Conservation (phyloP, 495 filamentous ascomycete genomes). For the Monascus purpureus region DNA sequence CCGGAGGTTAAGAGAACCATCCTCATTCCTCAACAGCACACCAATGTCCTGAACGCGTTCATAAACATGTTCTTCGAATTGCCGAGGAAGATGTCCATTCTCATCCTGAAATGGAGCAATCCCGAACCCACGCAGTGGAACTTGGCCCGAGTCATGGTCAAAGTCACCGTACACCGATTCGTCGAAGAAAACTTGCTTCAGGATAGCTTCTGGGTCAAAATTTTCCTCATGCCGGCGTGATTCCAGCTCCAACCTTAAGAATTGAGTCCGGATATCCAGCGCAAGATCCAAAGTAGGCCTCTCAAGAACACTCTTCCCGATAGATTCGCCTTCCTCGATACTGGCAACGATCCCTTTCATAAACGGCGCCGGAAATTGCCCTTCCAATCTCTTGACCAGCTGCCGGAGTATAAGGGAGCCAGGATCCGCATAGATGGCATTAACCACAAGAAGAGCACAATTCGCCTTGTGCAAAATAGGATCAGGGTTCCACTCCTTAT, state of each 20-base stretch:
- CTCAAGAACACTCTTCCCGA: conserved; percentile 15
- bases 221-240: conserved; percentile 10
- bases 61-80: conserved; percentile 14
- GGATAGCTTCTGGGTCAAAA: conserved; percentile 14
- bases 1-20: conserved; percentile 10
- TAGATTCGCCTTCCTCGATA: background rate
- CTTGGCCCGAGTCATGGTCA: conserved; percentile 5
- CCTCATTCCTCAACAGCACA: conserved; percentile 9
- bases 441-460: conserved; percentile 21
- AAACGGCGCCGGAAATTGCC: conserved; percentile 19
- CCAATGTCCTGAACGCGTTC: conserved; percentile 21
- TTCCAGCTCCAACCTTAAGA: conserved; percentile 18
- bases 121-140: conserved; percentile 21
- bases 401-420: conserved; percentile 7
- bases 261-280: conserved; percentile 26
- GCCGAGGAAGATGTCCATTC: conserved; percentile 19
- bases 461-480: conserved; percentile 24
- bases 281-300: conserved; percentile 23
- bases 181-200: conserved; percentile 17
- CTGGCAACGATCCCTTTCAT: conserved; percentile 11
- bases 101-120: conserved; percentile 13
- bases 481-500: conserved; percentile 11
- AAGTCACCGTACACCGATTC: conserved; percentile 6
- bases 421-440: conserved; percentile 14
- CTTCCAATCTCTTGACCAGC: conserved; percentile 17